Evolutionary conservation across 139 green algal genomes (phyloP).

Genomic region (Diplosphaera chodatii): DNA sequence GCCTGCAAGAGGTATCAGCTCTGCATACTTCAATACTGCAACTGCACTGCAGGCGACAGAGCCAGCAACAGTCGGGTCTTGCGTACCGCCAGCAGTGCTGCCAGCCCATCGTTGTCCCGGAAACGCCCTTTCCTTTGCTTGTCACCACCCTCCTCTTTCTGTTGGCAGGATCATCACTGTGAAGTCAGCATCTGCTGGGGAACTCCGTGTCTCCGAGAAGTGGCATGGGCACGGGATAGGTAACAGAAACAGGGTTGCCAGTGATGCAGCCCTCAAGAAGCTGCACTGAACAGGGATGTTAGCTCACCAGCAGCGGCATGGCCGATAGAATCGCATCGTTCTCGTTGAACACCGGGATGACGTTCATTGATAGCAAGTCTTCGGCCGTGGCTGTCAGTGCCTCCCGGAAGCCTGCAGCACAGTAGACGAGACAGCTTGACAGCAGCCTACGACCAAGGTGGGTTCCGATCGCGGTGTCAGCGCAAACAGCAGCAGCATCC

Average conservation of each 20-base stretch:
- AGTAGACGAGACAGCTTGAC: neutral
- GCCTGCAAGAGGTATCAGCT: no score
- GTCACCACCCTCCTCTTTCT: slow-evolving; percentile 6
- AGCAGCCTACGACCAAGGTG: no score
- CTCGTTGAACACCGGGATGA: slow-evolving; percentile 67
- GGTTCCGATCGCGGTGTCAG: no score
- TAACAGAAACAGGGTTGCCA: no score
- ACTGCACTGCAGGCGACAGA: no score
- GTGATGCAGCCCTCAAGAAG: no score
- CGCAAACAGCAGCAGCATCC: no score
- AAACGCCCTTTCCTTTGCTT: slow-evolving; percentile 26
- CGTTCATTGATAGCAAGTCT: slow-evolving; percentile 38
- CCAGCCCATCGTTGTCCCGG: slow-evolving; percentile 59
- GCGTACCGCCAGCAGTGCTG: slow-evolving; percentile 36
- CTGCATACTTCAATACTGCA: no score
- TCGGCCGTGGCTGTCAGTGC: slow-evolving; percentile 30
- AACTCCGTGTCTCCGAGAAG: no score
- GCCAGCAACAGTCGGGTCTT: no score
- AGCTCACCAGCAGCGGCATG: neutral
- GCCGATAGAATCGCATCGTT: slow-evolving; percentile 45
- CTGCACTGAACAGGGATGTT: neutral
- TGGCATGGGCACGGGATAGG: no score
- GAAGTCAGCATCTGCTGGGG: no score
- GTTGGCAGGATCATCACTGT: neutral
- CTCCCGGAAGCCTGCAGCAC: slow-evolving; percentile 12